Evolutionary conservation across 306 rosid species (phyloP).

Genomic region (Casuarina equisetifolia): DNA sequence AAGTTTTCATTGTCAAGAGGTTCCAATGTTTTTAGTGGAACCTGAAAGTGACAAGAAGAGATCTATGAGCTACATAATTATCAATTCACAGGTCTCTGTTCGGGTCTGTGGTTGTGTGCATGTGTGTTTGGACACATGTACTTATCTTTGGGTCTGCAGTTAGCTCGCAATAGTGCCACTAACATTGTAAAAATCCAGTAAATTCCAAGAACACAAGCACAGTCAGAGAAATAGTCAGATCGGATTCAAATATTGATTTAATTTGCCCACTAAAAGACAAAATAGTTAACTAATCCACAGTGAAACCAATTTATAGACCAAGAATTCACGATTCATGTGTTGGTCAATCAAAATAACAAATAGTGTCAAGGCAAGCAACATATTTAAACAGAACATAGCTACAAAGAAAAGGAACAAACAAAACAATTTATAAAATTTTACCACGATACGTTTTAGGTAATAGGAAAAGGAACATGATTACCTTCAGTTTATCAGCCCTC

Average conservation of each 20-base stretch:
- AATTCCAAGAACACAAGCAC: not conserved
- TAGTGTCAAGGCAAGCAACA: not conserved
- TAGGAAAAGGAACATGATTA: constrained; percentile 38
- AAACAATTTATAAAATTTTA: not conserved
- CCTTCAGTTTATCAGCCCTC: constrained; percentile 57
- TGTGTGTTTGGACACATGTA: not conserved
- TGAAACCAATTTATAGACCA: not conserved
- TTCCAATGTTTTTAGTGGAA: constrained; percentile 52
- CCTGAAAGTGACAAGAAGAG: constrained; percentile 45
- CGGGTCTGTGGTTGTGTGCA: not conserved
- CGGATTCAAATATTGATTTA: constrained; percentile 11
- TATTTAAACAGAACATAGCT: constrained; percentile 10
- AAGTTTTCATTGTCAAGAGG: constrained; percentile 47
- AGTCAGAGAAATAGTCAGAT: not conserved
- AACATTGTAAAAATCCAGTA: not conserved
- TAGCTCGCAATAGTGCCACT: too few relatives aligned
- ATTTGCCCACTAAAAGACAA: too few relatives aligned
- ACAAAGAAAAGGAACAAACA: not conserved
- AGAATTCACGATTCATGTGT: not conserved
- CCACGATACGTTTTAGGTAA: constrained; percentile 12
- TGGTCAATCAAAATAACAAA: constrained; percentile 3
- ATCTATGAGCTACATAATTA: constrained; percentile 6
- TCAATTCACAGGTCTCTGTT: not conserved
- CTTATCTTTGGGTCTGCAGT: not conserved
- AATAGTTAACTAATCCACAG: not conserved